phyloP scores from a whole-genome alignment of 352 stramenopile genomes.

The Pythium oligandrum region DNA sequence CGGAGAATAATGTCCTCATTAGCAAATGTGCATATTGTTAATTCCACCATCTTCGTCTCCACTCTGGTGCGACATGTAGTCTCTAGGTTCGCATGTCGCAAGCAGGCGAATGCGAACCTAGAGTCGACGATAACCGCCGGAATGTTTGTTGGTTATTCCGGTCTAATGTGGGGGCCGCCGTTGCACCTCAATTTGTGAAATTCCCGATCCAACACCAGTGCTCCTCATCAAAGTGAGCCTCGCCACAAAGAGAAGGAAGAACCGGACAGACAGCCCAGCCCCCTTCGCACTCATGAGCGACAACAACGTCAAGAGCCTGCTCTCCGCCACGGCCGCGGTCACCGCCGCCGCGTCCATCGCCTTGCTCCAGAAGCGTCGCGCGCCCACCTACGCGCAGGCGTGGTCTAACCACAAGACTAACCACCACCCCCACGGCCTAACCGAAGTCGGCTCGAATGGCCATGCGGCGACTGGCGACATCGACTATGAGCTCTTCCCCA shows the following conservation, averaged over 20 bases:
- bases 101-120: too few species aligned
- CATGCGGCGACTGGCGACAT: conserved; percentile 23
- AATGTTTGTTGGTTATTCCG: too few species aligned
- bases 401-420: conserved; percentile 18
- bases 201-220: not conserved
- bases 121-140: too few species aligned
- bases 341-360: conserved; percentile 49
- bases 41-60: too few species aligned
- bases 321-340: conserved; percentile 42
- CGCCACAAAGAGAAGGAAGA: too few species aligned
- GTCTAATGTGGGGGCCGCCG: too few species aligned
- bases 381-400: conserved; percentile 26
- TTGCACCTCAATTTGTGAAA: too few species aligned
- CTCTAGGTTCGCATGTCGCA: too few species aligned
- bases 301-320: conserved; percentile 26
- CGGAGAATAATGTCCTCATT: too few species aligned
- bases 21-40: too few species aligned
- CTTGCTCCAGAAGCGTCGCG: conserved; percentile 51
- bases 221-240: not conserved
- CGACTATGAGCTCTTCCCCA: conserved; percentile 74
- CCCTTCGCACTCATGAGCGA: not conserved
- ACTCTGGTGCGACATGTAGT: too few species aligned
- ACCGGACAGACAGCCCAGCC: too few species aligned
- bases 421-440: conserved; percentile 14
- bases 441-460: not conserved